Evolutionary conservation across 495 filamentous ascomycete species (phyloP).

Genomic region (Daldinia vernicosa): DNA sequence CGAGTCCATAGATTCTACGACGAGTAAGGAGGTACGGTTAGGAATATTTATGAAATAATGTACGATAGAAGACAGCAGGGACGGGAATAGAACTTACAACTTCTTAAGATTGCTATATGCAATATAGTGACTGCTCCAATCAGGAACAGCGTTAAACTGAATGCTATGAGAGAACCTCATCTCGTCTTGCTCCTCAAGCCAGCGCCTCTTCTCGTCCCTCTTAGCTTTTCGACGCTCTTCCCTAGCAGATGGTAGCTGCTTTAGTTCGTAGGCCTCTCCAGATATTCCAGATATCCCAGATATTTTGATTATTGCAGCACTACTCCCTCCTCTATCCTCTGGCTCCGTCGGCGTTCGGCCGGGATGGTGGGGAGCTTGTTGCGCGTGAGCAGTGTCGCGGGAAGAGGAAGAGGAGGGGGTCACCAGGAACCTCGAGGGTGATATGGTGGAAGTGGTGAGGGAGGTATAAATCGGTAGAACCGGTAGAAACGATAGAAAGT

Average conservation of each 20-base stretch:
- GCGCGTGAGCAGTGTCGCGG: constrained; percentile 42
- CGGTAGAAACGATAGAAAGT: not conserved
- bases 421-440: constrained; percentile 36
- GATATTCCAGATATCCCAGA: not conserved
- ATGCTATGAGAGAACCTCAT: constrained; percentile 99
- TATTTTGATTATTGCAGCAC: not conserved
- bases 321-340: constrained; percentile 56
- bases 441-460: constrained; percentile 48
- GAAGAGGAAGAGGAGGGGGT: constrained; percentile 59
- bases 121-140: constrained; percentile 98
- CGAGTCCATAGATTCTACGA: constrained; percentile 89
- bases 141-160: constrained; percentile 98
- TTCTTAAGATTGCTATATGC: constrained; percentile 99
- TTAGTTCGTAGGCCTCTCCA: constrained; percentile 51
- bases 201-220: constrained; percentile 60
- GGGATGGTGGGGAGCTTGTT: constrained; percentile 31
- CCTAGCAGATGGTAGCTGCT: constrained; percentile 17
- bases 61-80: not conserved
- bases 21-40: not conserved
- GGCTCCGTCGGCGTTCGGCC: constrained; percentile 33
- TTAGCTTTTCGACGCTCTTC: constrained; percentile 46
- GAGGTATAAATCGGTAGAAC: too few species aligned
- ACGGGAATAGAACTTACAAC: constrained; percentile 68
- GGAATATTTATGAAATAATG: not conserved
- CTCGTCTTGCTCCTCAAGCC: constrained; percentile 73